Percentiles rank a stretch among this genome's conserved stretches.
Conservation (phyloP, 1,139 yeast genomes). For the Suhomyces chickasaworum region DNA sequence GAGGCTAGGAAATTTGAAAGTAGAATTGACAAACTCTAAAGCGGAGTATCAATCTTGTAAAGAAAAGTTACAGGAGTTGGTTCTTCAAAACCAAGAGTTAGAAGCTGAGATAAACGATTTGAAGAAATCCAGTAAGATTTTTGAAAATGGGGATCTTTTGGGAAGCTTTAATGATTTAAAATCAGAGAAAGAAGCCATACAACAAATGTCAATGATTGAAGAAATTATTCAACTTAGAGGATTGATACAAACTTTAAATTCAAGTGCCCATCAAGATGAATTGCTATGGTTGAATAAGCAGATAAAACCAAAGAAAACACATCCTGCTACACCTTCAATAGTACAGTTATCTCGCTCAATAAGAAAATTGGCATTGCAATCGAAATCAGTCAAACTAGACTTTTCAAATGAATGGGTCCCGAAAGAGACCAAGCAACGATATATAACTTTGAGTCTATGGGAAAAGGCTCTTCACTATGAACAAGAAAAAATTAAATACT, state of each 20-base stretch:
- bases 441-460: slow-evolving; percentile 17
- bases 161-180: slow-evolving; percentile 27
- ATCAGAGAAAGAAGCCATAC: slow-evolving; percentile 37
- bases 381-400: slow-evolving; percentile 16
- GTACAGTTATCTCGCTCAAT: background rate
- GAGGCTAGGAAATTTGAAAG: slow-evolving; percentile 26
- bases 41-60: slow-evolving; percentile 23
- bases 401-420: slow-evolving; percentile 24
- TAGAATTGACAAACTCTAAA: slow-evolving; percentile 26
- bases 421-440: slow-evolving; percentile 24
- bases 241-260: slow-evolving; percentile 18
- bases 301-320: slow-evolving; percentile 2
- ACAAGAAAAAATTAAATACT: background rate
- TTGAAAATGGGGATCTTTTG: slow-evolving; percentile 19
- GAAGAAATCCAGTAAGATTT: slow-evolving; percentile 20
- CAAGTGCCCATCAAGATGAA: slow-evolving; percentile 12
- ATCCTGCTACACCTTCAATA: background rate
- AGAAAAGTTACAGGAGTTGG: slow-evolving; percentile 17
- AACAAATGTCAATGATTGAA: slow-evolving; percentile 34
- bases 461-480: slow-evolving; percentile 13
- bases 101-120: slow-evolving; percentile 23
- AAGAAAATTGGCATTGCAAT: slow-evolving; percentile 7
- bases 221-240: slow-evolving; percentile 40
- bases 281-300: slow-evolving; percentile 25
- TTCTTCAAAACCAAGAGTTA: slow-evolving; percentile 21